Percentiles rank a stretch among this genome's conserved stretches.
Conservation (phyloP, 108 stramenopile species). For the Chaetoceros tenuissimus region DNA sequence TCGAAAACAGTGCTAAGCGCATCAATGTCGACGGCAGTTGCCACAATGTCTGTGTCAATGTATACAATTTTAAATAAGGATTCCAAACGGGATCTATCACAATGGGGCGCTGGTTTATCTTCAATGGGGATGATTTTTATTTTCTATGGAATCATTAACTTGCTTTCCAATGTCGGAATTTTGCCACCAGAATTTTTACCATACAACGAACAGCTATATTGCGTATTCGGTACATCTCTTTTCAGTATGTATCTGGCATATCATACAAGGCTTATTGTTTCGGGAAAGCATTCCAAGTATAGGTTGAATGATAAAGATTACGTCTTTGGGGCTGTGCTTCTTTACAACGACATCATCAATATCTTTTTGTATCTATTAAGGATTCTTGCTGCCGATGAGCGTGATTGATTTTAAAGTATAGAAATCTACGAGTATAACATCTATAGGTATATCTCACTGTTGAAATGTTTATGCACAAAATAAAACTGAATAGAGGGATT, state of each 20-base stretch:
- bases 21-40: conserved; percentile 56
- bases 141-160: conserved; percentile 54
- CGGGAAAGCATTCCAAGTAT: conserved; percentile 76
- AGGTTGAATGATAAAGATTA: conserved; percentile 88
- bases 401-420: conserved; percentile 18
- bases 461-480: too few relatives aligned
- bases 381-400: conserved; percentile 65
- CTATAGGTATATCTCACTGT: too few relatives aligned
- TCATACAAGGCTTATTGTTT: conserved; percentile 73
- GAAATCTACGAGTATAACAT: too few relatives aligned
- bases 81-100: conserved; percentile 85
- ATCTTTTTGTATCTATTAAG: conserved; percentile 85
- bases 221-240: conserved; percentile 47
- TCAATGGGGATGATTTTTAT: conserved; percentile 58
- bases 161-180: conserved; percentile 56
- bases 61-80: conserved; percentile 79
- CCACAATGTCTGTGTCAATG: conserved; percentile 58
- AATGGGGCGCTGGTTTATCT: conserved; percentile 59
- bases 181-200: conserved; percentile 65
- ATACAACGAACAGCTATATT: conserved; percentile 53
- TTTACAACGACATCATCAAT: conserved; percentile 90
- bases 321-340: conserved; percentile 79
- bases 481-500: too few relatives aligned
- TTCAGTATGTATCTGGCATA: conserved; percentile 71
- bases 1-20: conserved; percentile 56